These are phyloP conservation scores for Xenoacremonium recifei DNA, from an alignment of 2,329 filamentous ascomycete species.

Conservation along the genomic window DNA sequence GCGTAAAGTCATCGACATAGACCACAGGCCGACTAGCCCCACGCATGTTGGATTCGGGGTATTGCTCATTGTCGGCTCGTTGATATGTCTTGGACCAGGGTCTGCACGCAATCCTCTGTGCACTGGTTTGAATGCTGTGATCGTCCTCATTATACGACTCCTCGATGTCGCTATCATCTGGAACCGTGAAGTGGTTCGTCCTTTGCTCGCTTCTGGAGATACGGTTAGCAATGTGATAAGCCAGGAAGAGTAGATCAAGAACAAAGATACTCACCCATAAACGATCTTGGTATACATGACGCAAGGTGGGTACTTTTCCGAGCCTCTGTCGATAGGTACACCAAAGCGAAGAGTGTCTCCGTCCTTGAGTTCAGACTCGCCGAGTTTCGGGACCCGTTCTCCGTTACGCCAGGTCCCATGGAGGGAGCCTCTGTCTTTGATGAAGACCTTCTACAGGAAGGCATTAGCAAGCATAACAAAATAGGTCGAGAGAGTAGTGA, in stretches of 20 bases:
- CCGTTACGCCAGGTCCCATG: constrained; percentile 52
- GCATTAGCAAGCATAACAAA: constrained; percentile 23
- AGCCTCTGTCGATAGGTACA: constrained; percentile 32
- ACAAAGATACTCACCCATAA: constrained; percentile 20
- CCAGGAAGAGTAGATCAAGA: not conserved
- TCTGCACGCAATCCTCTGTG: constrained; percentile 27
- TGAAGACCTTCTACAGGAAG: constrained; percentile 37
- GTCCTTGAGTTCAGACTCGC: constrained; percentile 15
- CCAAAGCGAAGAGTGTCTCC: constrained; percentile 38
- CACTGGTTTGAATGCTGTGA: constrained; percentile 22
- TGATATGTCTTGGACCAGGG: constrained; percentile 10
- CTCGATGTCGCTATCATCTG: constrained; percentile 39
- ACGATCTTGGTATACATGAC: constrained; percentile 32
- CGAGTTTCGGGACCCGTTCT: constrained; percentile 15
- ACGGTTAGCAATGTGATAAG: constrained; percentile 12
- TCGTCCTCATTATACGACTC: constrained; percentile 27
- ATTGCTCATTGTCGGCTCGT: constrained; percentile 17
- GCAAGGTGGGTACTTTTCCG: constrained; percentile 37
- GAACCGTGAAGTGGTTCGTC: constrained; percentile 43
- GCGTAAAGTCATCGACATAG: too few relatives aligned
- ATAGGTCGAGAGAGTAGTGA: constrained; percentile 1
- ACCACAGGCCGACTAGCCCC: constrained; percentile 3
- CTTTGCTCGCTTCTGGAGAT: constrained; percentile 22
- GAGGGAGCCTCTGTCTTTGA: constrained; percentile 49
- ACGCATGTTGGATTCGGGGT: constrained; percentile 11